Evolutionary conservation across 108 stramenopile genomes (phyloP), one percentile per base, ranked within the genome.

Genomic region (Nitzschia putrida): DNA sequence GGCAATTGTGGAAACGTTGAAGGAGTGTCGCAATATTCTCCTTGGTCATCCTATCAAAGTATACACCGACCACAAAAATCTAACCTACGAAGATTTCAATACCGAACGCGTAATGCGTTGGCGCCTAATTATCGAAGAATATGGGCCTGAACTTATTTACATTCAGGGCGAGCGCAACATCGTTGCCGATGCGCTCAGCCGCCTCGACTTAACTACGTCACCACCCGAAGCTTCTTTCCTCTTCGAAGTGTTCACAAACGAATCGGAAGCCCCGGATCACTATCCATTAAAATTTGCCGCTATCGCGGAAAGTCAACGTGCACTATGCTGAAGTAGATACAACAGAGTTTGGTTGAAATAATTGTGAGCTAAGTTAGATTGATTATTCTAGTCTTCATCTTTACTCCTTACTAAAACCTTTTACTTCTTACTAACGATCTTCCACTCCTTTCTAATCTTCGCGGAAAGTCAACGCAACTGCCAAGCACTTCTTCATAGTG

Each of bases 71-170:
- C n/a, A n/a, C n/a, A n/a, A 68, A 25, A 83, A 79, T 41, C 72
- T 72, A 6, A 60, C 61, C 0, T 83, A 64, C 34, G 45, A 67
- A 20, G 57, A 52, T 3, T 65, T 76, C 18, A 72, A 72, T 14
- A 70, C 79, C 12, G 73, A 83, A 66, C 66, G 76, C 12, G 72
- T 79, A 0, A 37, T 73, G 26, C 59, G 84, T 0, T 85, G 84
- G 84, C 43, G 75, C 13, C 43, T 82, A 2, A 12, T 77, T 21
- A 34, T 85, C 39, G 80, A 85, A 68, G 80, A 80, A 43, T 79
- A 69, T 57, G 66, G 71, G 0, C 68, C 68, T 13, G 50, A 50
- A 50, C 25, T 26, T 9, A 44, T 66, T 0, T 20, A 13, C 0
- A 13, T 55, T 0, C 16, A 45, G 20, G 54, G 37, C 0, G 38